Conservation (phyloP, 345 rosid genomes). For the Eucalyptus dawsonii region DNA sequence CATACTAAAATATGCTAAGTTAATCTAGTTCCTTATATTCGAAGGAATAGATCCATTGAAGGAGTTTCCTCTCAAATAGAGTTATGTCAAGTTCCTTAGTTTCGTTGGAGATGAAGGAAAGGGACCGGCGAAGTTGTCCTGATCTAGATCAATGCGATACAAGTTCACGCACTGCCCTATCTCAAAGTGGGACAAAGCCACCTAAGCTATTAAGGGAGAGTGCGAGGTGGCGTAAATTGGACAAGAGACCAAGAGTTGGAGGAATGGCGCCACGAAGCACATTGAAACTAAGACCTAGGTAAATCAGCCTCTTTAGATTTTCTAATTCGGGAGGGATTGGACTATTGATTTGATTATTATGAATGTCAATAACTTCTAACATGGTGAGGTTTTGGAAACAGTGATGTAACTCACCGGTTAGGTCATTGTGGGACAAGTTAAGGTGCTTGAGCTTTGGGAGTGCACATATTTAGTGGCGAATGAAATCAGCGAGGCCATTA, state of each 20-base stretch:
- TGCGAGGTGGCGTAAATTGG: not conserved
- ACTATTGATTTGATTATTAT: fast-evolving
- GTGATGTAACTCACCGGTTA: not conserved
- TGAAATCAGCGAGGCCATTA: not conserved
- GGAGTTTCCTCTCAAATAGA: too few species aligned
- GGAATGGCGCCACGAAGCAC: not conserved
- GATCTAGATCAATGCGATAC: too few species aligned
- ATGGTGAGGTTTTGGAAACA: not conserved
- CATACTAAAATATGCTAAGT: too few species aligned
- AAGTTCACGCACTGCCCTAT: too few species aligned
- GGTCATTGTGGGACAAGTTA: not conserved
- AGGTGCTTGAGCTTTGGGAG: not conserved
- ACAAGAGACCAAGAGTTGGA: not conserved
- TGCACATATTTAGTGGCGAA: not conserved
- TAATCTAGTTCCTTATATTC: too few species aligned
- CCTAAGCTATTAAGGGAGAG: too few species aligned
- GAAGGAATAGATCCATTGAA: too few species aligned
- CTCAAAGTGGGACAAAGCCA: too few species aligned
- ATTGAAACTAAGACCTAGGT: not conserved
- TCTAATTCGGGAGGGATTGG: not conserved
- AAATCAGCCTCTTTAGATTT: not conserved
- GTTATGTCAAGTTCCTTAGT: too few species aligned
- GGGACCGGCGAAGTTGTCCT: too few species aligned
- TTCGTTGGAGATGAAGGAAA: too few species aligned
- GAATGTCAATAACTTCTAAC: not conserved